A percentile compares a stretch with the other conserved stretches of the same genome.
Conservation (phyloP, 495 filamentous ascomycete species). For the Daldinia childiae region DNA sequence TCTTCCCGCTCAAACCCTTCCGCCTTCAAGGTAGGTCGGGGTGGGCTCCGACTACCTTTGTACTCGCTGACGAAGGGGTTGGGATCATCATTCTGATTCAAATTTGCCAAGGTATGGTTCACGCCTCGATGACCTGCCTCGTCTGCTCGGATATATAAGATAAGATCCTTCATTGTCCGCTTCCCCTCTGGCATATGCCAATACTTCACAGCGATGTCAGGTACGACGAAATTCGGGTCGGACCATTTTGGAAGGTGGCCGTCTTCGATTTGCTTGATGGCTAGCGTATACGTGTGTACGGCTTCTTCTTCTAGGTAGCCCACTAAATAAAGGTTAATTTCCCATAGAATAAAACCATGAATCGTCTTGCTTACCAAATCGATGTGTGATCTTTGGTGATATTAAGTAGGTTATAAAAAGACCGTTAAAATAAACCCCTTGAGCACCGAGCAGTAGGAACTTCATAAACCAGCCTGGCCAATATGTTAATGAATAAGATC, state of each 20-base stretch:
- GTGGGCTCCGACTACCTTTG: conserved; percentile 64
- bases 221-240: conserved; percentile 72
- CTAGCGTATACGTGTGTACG: conserved; percentile 91
- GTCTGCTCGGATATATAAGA: conserved; percentile 90
- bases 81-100: conserved; percentile 82
- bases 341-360: conserved; percentile 74
- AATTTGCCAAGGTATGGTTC: conserved; percentile 91
- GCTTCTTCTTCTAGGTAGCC: conserved; percentile 98
- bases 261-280: conserved; percentile 83
- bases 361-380: conserved; percentile 71
- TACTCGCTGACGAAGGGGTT: conserved; percentile 89
- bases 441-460: conserved; percentile 81
- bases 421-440: conserved; percentile 91
- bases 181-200: conserved; percentile 92
- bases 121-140: conserved; percentile 98
- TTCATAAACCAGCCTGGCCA: conserved; percentile 81
- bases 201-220: conserved; percentile 87
- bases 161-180: conserved; percentile 82
- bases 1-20: conserved; percentile 87
- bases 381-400: conserved; percentile 88
- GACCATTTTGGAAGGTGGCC: conserved; percentile 85
- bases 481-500: conserved; percentile 68
- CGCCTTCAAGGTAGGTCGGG: conserved; percentile 71
- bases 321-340: conserved; percentile 74
- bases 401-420: conserved; percentile 91